Base-by-base conservation (phyloP, 2,329 filamentous ascomycete genomes). In the Talaromyces rugulosus region DNA sequence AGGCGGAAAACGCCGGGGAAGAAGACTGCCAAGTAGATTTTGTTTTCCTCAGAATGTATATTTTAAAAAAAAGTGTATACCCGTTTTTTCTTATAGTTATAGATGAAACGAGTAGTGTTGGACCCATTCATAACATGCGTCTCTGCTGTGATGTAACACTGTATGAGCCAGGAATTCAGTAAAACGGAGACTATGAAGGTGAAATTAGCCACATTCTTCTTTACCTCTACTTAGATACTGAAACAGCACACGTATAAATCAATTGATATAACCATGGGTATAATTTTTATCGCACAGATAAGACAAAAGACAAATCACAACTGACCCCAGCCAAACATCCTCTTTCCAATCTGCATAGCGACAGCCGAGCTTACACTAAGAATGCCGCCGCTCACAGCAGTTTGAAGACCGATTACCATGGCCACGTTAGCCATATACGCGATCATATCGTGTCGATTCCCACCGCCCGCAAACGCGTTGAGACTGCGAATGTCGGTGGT, bases 1-100 rank as follows among this genome's bases (percentile, higher is more conserved):
- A 83, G 90, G 75, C 85, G 92, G 76, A 88, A 85, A 72, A 63
- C 68, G 5, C 72, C 73, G 34, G 72, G 64, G 53, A 73, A 73
- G 59, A 81, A 62, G 16, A 12, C 50, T 56, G 27, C 34, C n/a
- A 56, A 56, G 54, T 56, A 56, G 34, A 3, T 54, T 30, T 31
- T 31, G 6, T 4, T 8, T 54, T 4, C 2, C 23, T 28, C 31
- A 47, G 11, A 23, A 23, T 47, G 44, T 47, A 47, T 47, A 47
- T 47, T 47, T 27, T 11, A 3, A 14, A 27, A 47, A 47, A n/a
- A 42, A 23, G 8, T 27, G 44, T 11, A 47, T 47, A 47, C 23
- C 44, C 44, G 44, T 18, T 47, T 8, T 18, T 27, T 47, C 44
- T 47, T 47, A 47, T 12, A 5, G 23, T 47, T 47, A 9, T 47